Conservation (phyloP, 345 rosid genomes). For the Leavenworthia alabamica region DNA sequence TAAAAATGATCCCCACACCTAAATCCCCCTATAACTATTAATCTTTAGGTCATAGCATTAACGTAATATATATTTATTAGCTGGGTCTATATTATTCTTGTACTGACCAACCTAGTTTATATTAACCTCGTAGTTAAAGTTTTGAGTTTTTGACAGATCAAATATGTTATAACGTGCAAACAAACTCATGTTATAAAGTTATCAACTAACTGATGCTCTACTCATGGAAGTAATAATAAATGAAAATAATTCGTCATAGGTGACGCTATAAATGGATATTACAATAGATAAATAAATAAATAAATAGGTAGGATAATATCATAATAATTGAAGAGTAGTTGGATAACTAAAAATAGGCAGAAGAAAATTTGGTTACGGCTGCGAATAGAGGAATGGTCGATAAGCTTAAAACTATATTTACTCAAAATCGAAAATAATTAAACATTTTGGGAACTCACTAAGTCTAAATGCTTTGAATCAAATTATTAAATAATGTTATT, state of each 20-base stretch:
- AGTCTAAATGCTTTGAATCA: not conserved
- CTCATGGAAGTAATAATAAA: not conserved
- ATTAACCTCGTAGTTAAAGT: not conserved
- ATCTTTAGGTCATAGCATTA: not conserved
- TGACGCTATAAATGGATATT: constrained; percentile 4
- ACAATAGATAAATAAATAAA: not conserved
- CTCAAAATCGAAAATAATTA: too few relatives aligned
- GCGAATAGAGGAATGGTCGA: not conserved
- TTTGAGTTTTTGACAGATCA: constrained; percentile 13
- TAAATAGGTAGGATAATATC: not conserved
- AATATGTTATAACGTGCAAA: not conserved
- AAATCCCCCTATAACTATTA: not conserved
- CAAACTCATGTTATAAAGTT: not conserved
- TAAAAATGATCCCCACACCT: not conserved
- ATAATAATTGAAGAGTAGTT: not conserved
- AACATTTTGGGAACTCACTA: constrained; percentile 20
- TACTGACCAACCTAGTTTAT: not conserved
- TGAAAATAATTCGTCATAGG: constrained; percentile 10
- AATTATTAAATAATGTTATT: not conserved
- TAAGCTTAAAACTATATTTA: not conserved
- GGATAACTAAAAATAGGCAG: not conserved
- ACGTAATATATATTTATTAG: not conserved
- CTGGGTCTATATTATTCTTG: not conserved
- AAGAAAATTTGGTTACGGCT: too few relatives aligned
- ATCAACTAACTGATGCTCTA: not conserved